phyloP scores from a whole-genome alignment of 2,329 filamentous ascomycete species.

The Penicillium sp. region DNA sequence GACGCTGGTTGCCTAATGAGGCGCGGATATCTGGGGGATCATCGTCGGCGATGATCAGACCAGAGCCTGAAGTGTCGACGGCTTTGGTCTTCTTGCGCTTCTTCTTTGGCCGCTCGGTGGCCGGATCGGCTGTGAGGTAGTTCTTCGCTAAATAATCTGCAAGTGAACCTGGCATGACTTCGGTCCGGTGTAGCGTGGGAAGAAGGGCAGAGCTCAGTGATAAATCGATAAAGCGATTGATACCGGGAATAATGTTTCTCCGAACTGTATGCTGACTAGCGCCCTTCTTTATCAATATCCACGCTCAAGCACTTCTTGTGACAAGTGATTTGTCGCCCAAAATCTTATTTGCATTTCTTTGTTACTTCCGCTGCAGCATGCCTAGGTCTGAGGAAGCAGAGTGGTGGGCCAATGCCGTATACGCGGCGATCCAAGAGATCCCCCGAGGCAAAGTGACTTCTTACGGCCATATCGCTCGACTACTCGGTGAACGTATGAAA shows the following conservation, averaged over 20 bases:
- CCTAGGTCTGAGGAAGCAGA: conserved; percentile 51
- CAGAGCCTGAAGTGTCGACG: conserved; percentile 45
- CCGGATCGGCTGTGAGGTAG: conserved; percentile 72
- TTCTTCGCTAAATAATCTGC: conserved; percentile 87
- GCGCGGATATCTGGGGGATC: conserved; percentile 40
- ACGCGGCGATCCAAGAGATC: conserved; percentile 81
- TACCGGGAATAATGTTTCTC: conserved; percentile 25
- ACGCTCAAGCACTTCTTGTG: not conserved
- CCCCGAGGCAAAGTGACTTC: conserved; percentile 80
- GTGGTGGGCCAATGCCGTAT: conserved; percentile 65
- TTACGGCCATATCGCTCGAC: conserved; percentile 72
- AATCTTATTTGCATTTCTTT: not conserved
- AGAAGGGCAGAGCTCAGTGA: conserved; percentile 6
- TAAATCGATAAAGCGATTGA: conserved; percentile 24
- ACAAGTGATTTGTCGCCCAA: too few relatives aligned
- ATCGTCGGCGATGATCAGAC: conserved; percentile 45
- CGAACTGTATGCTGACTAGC: conserved; percentile 18
- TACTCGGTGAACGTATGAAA: conserved; percentile 61
- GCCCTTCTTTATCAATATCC: not conserved
- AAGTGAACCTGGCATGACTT: conserved; percentile 49
- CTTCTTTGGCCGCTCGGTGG: conserved; percentile 54
- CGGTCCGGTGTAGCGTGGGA: not conserved
- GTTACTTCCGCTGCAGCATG: conserved; percentile 30
- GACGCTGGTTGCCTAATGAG: conserved; percentile 18
- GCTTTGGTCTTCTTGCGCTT: conserved; percentile 57